phyloP scores from a whole-genome alignment of 371 early-diverging fungal genomes.

The Mortierella polycephala region DNA sequence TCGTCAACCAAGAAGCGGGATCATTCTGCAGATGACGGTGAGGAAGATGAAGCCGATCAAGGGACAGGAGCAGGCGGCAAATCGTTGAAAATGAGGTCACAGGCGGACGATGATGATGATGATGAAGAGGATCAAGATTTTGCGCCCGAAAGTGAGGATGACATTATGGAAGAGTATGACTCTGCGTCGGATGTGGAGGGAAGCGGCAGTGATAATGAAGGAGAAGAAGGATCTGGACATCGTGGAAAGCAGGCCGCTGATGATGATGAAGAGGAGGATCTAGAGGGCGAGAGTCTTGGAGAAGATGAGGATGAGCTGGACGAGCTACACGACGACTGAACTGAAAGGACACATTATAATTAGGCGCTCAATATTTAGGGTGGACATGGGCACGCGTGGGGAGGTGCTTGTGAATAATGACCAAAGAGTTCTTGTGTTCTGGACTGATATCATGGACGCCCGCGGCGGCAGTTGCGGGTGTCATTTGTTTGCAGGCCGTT shows the following conservation, averaged over 20 bases:
- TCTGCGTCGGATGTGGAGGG: constrained; percentile 24
- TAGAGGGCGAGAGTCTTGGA: constrained; percentile 2
- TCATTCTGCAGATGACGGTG: constrained; percentile 24
- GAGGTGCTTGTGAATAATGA: too few species aligned
- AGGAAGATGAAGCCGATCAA: constrained; percentile 3
- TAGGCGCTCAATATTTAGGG: too few species aligned
- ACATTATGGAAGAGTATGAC: constrained; percentile 50
- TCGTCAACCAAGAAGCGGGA: constrained; percentile 31
- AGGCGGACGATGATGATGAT: constrained; percentile 31
- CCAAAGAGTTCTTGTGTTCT: too few species aligned
- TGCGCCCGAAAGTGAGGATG: constrained; percentile 52
- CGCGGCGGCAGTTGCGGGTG: too few species aligned
- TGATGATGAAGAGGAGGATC: constrained; percentile 12
- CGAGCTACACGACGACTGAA: neutral
- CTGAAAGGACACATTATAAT: too few species aligned
- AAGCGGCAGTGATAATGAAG: constrained; percentile 9
- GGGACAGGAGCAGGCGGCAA: constrained; percentile 2
- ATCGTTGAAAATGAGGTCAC: constrained; percentile 1
- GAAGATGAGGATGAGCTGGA: constrained; percentile 3
- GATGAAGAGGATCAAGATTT: constrained; percentile 53
- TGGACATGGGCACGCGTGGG: too few species aligned
- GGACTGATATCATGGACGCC: too few species aligned
- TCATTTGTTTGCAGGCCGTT: too few species aligned
- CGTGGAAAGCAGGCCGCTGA: constrained; percentile 1
- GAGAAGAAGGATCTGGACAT: neutral